These are phyloP conservation scores for Viridothelium virens DNA, from an alignment of 495 filamentous ascomycete species.

Conservation along the genomic window DNA sequence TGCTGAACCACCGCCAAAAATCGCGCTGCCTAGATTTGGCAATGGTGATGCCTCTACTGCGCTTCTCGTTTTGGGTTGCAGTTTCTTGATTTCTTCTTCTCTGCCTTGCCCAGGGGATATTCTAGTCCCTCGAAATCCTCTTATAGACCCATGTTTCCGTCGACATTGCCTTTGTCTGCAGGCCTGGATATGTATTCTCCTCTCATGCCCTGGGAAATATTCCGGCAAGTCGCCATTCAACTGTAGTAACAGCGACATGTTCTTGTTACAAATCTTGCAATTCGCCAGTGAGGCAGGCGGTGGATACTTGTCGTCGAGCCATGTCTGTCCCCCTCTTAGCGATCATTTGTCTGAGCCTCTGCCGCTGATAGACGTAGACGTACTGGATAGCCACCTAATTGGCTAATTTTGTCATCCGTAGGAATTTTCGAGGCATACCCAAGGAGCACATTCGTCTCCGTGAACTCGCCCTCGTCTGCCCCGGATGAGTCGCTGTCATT, in stretches of 20 bases:
- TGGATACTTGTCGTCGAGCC: slow-evolving; percentile 60
- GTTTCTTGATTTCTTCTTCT: slow-evolving; percentile 25
- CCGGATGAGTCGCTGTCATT: slow-evolving; percentile 80
- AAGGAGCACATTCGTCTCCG: slow-evolving; percentile 81
- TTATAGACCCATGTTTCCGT: slow-evolving; percentile 70
- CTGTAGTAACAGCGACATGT: slow-evolving; percentile 81
- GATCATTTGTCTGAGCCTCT: not conserved
- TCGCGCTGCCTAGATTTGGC: slow-evolving; percentile 31
- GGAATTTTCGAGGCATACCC: slow-evolving; percentile 81
- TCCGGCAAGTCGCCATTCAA: slow-evolving; percentile 87
- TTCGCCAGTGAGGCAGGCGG: slow-evolving; percentile 73
- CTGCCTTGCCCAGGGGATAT: slow-evolving; percentile 35
- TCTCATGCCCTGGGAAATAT: slow-evolving; percentile 73
- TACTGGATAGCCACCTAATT: slow-evolving; percentile 83
- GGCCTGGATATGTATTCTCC: slow-evolving; percentile 74
- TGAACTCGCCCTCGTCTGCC: slow-evolving; percentile 62
- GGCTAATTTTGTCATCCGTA: slow-evolving; percentile 77
- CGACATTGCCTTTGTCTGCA: slow-evolving; percentile 75
- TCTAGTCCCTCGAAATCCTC: slow-evolving; percentile 59
- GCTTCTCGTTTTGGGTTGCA: slow-evolving; percentile 20
- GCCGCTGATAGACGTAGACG: slow-evolving; percentile 26
- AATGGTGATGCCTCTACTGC: slow-evolving; percentile 13
- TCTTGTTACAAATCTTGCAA: slow-evolving; percentile 80
- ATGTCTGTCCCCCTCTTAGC: slow-evolving; percentile 50
- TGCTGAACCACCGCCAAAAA: slow-evolving; percentile 23